phyloP scores from a whole-genome alignment of 176 grass and related monocot species.

The Oryza longistaminata region DNA sequence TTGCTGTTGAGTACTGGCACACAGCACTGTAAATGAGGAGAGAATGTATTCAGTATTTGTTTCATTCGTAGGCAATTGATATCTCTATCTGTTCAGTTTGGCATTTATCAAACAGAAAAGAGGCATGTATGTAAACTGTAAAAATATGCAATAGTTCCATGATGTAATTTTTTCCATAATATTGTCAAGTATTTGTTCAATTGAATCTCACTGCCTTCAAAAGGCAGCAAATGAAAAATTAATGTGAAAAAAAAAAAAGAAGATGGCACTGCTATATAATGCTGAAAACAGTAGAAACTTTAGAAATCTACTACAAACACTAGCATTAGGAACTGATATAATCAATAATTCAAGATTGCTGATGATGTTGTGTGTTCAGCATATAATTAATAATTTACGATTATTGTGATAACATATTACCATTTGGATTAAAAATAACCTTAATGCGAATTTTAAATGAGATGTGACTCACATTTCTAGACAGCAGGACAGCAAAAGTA shows the following conservation, averaged over 20 bases:
- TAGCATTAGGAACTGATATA: not conserved
- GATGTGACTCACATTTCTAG: not conserved
- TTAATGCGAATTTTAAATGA: not conserved
- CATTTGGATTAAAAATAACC: not conserved
- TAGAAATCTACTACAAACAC: not conserved
- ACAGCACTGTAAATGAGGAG: not conserved
- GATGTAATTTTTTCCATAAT: not conserved
- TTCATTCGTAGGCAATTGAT: constrained; percentile 5
- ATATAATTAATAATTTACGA: not conserved
- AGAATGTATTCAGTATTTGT: not conserved
- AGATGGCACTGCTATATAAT: not conserved
- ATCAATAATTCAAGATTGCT: not conserved
- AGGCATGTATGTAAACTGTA: constrained; percentile 16
- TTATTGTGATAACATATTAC: not conserved
- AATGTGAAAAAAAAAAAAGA: not conserved
- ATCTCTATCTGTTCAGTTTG: constrained; percentile 14
- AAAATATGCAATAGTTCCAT: constrained; percentile 19
- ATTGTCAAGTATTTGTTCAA: not conserved
- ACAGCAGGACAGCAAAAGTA: not conserved
- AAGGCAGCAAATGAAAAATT: not conserved
- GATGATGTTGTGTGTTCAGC: not conserved
- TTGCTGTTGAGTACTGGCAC: constrained; percentile 8
- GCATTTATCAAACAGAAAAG: not conserved
- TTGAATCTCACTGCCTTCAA: not conserved
- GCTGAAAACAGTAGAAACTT: not conserved